Percentiles rank a stretch among this genome's conserved stretches.
phyloP scores from a whole-genome alignment of 176 grass and related monocot genomes.

The Avena sativa region DNA sequence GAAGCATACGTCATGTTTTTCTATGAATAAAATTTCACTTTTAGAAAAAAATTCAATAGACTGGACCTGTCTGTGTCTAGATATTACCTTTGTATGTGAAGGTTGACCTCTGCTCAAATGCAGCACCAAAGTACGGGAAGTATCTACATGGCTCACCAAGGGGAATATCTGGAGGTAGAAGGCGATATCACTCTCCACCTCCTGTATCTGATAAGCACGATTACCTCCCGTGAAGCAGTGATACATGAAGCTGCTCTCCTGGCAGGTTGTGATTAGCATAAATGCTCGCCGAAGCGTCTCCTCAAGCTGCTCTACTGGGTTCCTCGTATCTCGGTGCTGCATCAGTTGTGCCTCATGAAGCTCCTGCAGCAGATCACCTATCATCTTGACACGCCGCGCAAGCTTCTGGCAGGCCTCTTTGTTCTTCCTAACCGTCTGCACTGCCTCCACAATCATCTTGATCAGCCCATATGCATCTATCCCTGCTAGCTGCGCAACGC shows the following conservation, averaged over 20 bases:
- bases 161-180: constrained; percentile 79
- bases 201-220: constrained; percentile 49
- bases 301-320: constrained; percentile 76
- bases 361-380: constrained; percentile 62
- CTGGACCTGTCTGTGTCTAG: not conserved
- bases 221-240: constrained; percentile 61
- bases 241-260: constrained; percentile 58
- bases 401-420: constrained; percentile 63
- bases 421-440: constrained; percentile 60
- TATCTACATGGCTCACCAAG: constrained; percentile 66
- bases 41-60: not conserved
- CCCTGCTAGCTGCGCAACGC: constrained; percentile 61
- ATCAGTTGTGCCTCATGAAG: constrained; percentile 64
- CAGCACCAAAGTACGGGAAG: constrained; percentile 50
- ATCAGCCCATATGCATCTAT: constrained; percentile 72
- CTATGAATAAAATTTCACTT: not conserved
- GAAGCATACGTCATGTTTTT: not conserved
- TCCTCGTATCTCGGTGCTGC: constrained; percentile 66
- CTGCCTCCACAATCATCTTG: constrained; percentile 56
- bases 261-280: constrained; percentile 63
- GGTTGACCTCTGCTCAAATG: constrained; percentile 4
- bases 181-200: constrained; percentile 74
- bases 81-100: constrained; percentile 17
- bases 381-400: constrained; percentile 61
- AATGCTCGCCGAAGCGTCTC: constrained; percentile 52